Conservation (phyloP, 2,329 filamentous ascomycete genomes). For the Colletotrichum higginsianum region DNA sequence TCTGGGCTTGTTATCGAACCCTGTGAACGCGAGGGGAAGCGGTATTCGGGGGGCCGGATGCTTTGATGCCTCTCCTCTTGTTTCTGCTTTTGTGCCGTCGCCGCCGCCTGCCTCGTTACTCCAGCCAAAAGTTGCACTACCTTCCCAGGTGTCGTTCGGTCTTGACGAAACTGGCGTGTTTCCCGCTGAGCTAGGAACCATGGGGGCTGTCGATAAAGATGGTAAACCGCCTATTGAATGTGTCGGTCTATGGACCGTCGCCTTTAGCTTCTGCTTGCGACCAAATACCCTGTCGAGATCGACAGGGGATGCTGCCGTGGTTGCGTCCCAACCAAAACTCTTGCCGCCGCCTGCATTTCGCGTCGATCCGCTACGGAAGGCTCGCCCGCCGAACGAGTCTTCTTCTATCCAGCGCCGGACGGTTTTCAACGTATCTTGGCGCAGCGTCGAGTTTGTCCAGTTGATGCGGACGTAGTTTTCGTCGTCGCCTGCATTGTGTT, state of each 20-base stretch:
- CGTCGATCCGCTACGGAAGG: slow-evolving; percentile 57
- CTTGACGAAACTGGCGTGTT: slow-evolving; percentile 46
- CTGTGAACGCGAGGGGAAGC: slow-evolving; percentile 26
- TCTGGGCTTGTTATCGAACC: slow-evolving; percentile 36
- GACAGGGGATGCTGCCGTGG: slow-evolving; percentile 59
- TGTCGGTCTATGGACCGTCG: slow-evolving; percentile 45
- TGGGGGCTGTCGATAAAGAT: slow-evolving; percentile 28
- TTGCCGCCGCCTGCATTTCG: slow-evolving; percentile 59
- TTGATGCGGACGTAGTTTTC: slow-evolving; percentile 72
- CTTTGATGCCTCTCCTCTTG: background rate
- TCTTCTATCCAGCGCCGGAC: slow-evolving; percentile 78
- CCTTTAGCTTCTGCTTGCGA: slow-evolving; percentile 50
- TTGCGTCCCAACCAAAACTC: slow-evolving; percentile 75
- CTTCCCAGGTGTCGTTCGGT: slow-evolving; percentile 36
- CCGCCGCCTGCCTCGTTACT: slow-evolving; percentile 28
- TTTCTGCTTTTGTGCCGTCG: background rate
- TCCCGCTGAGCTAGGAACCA: slow-evolving; percentile 7
- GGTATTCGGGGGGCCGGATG: slow-evolving; percentile 14
- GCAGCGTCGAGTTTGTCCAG: slow-evolving; percentile 70
- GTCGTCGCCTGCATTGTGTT: slow-evolving; percentile 70
- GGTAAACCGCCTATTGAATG: slow-evolving; percentile 36
- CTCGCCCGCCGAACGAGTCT: slow-evolving; percentile 69
- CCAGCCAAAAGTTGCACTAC: slow-evolving; percentile 51
- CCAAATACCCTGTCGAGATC: slow-evolving; percentile 63
- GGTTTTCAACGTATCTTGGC: slow-evolving; percentile 68